Conservation (phyloP, 164 flowering plant genomes). For the Tetracentron sinense region DNA sequence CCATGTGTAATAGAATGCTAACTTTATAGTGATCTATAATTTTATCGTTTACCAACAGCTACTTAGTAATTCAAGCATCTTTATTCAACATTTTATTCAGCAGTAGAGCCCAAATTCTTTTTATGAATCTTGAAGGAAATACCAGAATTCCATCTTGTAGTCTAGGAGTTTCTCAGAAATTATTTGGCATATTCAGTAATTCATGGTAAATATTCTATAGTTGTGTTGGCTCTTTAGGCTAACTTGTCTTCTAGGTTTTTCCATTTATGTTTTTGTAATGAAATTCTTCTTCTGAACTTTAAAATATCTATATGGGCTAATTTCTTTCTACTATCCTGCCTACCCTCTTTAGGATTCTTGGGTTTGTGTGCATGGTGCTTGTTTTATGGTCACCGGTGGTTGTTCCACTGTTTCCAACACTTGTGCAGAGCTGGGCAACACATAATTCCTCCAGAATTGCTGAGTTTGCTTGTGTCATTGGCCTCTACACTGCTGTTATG, state of each 20-base stretch:
- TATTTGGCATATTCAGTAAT: not conserved
- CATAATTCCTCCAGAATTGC: constrained; percentile 51
- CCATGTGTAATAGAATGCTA: no score
- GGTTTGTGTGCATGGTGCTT: constrained; percentile 76
- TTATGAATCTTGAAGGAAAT: not conserved
- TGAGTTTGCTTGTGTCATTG: constrained; percentile 58
- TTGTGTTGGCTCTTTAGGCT: not conserved
- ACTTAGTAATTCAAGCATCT: no score
- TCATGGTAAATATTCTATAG: not conserved
- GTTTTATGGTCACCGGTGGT: constrained; percentile 89
- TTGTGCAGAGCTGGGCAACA: constrained; percentile 71
- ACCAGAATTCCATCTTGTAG: not conserved
- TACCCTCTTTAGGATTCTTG: constrained; percentile 49
- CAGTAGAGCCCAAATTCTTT: no score
- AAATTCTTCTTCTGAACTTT: not conserved
- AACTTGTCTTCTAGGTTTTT: not conserved
- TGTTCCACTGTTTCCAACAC: constrained; percentile 79
- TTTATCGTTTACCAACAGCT: no score
- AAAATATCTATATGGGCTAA: not conserved
- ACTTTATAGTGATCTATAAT: no score
- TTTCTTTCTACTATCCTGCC: not conserved
- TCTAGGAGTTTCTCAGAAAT: not conserved
- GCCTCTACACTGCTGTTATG: constrained; percentile 66
- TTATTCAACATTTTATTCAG: no score
- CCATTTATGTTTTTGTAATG: not conserved